These are phyloP conservation scores for Coemansia sp. DNA, from an alignment of 192 early-diverging fungal genomes.

Conservation along the genomic window DNA sequence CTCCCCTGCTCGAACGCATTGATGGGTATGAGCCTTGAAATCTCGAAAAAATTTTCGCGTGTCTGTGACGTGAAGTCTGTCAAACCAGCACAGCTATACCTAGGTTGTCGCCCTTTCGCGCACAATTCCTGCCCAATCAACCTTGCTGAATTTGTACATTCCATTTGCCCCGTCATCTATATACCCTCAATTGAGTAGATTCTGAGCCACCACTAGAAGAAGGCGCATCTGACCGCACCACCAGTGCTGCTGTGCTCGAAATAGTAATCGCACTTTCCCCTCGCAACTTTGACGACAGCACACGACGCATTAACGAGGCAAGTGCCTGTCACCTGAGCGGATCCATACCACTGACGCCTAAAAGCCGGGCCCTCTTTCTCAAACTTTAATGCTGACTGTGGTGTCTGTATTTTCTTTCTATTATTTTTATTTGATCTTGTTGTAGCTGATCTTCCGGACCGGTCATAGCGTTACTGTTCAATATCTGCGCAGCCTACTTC, in stretches of 20 bases:
- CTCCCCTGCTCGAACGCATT: conserved; percentile 11
- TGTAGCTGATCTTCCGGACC: conserved; percentile 43
- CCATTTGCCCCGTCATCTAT: background rate
- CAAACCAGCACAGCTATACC: background rate
- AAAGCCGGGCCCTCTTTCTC: no score
- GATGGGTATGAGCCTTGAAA: conserved; percentile 24
- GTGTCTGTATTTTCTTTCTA: background rate
- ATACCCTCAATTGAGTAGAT: conserved; percentile 4
- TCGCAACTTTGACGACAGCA: conserved; percentile 42
- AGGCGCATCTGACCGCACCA: background rate
- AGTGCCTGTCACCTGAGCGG: conserved; percentile 13
- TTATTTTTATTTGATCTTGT: background rate
- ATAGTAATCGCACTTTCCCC: conserved; percentile 18
- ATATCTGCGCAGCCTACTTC: conserved; percentile 47
- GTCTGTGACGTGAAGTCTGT: background rate
- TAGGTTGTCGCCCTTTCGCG: background rate
- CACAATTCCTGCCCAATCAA: conserved; percentile 1
- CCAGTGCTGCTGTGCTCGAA: conserved; percentile 1
- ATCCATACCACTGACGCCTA: background rate
- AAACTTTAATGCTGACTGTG: background rate
- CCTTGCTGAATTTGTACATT: background rate
- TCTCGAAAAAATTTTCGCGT: background rate
- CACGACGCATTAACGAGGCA: conserved; percentile 38
- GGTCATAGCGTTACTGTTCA: conserved; percentile 32
- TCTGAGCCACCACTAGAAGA: background rate